These are phyloP conservation scores for Daldinia caldariorum DNA, from an alignment of 495 filamentous ascomycete species.

Conservation along the genomic window DNA sequence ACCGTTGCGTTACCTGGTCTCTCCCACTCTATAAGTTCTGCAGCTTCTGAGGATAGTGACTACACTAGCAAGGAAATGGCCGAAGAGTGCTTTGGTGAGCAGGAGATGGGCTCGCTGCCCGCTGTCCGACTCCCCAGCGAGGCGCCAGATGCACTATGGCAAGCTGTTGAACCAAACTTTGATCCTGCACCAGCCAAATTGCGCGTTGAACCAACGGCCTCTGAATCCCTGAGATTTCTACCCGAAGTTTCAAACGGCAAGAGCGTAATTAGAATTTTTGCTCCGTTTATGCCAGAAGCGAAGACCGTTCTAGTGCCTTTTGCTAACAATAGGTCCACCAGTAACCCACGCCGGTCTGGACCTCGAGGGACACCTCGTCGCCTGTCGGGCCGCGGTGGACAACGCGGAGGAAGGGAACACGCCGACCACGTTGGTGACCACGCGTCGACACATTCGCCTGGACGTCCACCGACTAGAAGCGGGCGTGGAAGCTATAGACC, in stretches of 20 bases:
- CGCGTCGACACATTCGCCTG: conserved; percentile 32
- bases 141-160: conserved; percentile 64
- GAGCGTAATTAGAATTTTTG: conserved; percentile 54
- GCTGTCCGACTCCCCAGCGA: conserved; percentile 71
- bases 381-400: conserved; percentile 37
- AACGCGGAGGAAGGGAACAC: conserved; percentile 44
- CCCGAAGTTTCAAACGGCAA: conserved; percentile 52
- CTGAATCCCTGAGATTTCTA: conserved; percentile 55
- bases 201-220: conserved; percentile 48
- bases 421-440: conserved; percentile 38
- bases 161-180: conserved; percentile 45
- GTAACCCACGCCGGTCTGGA: conserved; percentile 59
- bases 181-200: conserved; percentile 53
- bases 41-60: conserved; percentile 48
- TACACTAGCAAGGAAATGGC: conserved; percentile 68
- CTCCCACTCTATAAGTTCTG: conserved; percentile 31
- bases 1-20: conserved; percentile 66
- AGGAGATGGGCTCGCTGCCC: conserved; percentile 80
- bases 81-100: conserved; percentile 84
- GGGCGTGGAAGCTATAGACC: conserved; percentile 40
- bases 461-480: conserved; percentile 38
- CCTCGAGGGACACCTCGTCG: conserved; percentile 45
- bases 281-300: conserved; percentile 54
- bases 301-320: conserved; percentile 55
- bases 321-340: conserved; percentile 50